These are phyloP conservation scores for Ramalina intermedia DNA, from an alignment of 495 filamentous ascomycete genomes.

Conservation along the genomic window DNA sequence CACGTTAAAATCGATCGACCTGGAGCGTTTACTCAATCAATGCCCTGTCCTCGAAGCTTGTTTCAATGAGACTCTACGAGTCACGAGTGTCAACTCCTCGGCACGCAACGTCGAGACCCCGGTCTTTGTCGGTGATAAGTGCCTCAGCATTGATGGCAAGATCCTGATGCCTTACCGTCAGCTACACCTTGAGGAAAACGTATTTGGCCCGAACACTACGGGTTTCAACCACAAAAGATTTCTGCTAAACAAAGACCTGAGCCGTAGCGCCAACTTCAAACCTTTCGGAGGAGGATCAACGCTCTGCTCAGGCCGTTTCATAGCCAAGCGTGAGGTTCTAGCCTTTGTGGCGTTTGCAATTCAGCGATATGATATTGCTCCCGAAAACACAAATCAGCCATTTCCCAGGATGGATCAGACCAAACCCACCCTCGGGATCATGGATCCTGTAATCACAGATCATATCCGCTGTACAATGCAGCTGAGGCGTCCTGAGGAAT, in stretches of 20 bases:
- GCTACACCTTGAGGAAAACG: constrained; percentile 7
- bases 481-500: no score
- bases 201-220: constrained; percentile 3
- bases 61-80: no score
- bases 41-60: no score
- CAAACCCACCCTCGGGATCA: not conserved
- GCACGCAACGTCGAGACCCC: no score
- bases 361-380: constrained; percentile 6
- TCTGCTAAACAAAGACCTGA: not conserved
- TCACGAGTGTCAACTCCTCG: no score
- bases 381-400: not conserved
- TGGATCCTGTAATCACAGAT: not conserved
- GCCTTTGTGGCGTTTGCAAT: constrained; percentile 22
- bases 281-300: constrained; percentile 28
- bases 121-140: no score
- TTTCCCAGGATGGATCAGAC: not conserved
- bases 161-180: constrained; percentile 12
- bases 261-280: not conserved
- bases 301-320: constrained; percentile 27
- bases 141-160: not conserved
- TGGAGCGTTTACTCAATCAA: no score
- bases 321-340: constrained; percentile 27
- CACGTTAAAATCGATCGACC: no score
- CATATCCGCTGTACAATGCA: no score
- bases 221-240: constrained; percentile 11